Evolutionary conservation across 2,329 filamentous ascomycete species (phyloP).

Genomic region (Cercospora zeae-maydis): DNA sequence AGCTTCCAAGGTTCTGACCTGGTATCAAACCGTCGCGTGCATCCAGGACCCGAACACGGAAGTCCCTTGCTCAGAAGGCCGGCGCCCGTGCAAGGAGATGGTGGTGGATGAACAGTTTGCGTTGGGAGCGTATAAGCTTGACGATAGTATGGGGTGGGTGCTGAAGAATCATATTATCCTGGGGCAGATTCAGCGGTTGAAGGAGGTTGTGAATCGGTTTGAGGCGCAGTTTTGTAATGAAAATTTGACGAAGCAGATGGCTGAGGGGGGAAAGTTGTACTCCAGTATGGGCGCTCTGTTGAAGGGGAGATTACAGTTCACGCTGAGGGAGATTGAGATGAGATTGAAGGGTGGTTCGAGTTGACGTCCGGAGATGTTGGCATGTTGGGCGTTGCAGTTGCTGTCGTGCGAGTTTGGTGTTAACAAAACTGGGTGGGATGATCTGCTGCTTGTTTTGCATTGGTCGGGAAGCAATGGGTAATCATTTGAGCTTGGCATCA

Average conservation of each 20-base stretch:
- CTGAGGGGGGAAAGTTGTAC: conserved; percentile 11
- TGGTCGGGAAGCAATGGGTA: neutral
- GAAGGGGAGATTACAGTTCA: conserved; percentile 16
- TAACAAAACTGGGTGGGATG: neutral
- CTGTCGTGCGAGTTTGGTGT: neutral
- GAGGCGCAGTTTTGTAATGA: conserved; percentile 11
- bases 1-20: conserved; percentile 19
- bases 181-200: conserved; percentile 20
- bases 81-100: conserved; percentile 6
- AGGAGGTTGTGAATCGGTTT: conserved; percentile 12
- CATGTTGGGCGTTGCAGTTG: neutral
- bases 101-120: conserved; percentile 17
- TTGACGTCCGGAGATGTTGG: conserved; percentile 1
- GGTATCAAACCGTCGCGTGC: conserved; percentile 21
- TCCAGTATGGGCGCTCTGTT: conserved; percentile 11
- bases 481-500: neutral
- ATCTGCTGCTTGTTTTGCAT: neutral
- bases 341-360: conserved; percentile 7
- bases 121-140: conserved; percentile 16
- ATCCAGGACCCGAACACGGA: conserved; percentile 14
- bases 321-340: conserved; percentile 15
- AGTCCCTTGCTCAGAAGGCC: neutral
- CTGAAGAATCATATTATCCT: conserved; percentile 22
- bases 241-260: neutral
- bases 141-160: conserved; percentile 18